These are phyloP conservation scores for Areca catechu DNA, from an alignment of 176 grass and related monocot species.

Conservation along the genomic window DNA sequence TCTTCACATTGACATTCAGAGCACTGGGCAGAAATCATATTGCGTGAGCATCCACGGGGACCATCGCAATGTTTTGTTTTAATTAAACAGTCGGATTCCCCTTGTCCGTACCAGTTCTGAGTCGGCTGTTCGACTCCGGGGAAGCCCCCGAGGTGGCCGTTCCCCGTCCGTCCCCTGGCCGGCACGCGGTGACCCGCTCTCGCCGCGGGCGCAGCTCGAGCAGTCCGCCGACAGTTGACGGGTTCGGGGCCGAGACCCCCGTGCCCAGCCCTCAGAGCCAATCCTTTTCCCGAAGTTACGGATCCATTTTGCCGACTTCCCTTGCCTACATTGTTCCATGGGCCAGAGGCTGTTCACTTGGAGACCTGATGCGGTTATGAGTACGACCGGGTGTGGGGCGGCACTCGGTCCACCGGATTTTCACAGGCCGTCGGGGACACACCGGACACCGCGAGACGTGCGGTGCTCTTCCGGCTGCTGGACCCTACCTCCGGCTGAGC, in stretches of 20 bases:
- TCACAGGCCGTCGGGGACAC: too few relatives aligned
- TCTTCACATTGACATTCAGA: constrained; percentile 51
- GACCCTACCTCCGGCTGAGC: too few relatives aligned
- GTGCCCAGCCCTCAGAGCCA: constrained; percentile 36
- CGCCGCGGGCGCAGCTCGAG: constrained; percentile 26
- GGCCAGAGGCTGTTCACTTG: constrained; percentile 29
- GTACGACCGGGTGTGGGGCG: constrained; percentile 41
- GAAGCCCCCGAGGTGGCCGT: constrained; percentile 3
- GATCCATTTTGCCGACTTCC: constrained; percentile 27
- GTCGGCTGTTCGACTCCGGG: constrained; percentile 24
- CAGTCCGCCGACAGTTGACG: constrained; percentile 16
- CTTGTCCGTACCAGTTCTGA: constrained; percentile 42
- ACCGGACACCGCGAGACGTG: too few relatives aligned
- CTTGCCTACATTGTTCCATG: constrained; percentile 32
- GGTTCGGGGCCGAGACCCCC: constrained; percentile 47
- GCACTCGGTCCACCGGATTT: too few relatives aligned
- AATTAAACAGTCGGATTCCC: constrained; percentile 48
- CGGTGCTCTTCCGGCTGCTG: too few relatives aligned
- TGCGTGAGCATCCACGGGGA: constrained; percentile 37
- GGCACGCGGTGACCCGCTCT: constrained; percentile 22
- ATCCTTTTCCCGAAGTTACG: constrained; percentile 29
- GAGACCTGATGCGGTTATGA: constrained; percentile 52
- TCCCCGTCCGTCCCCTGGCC: constrained; percentile 12
- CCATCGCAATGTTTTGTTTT: constrained; percentile 46
- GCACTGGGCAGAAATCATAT: constrained; percentile 49